A percentile compares a stretch with the other conserved stretches of the same genome.
phyloP scores from a whole-genome alignment of 169 alveolate species.

The Cryptosporidium sp. region DNA sequence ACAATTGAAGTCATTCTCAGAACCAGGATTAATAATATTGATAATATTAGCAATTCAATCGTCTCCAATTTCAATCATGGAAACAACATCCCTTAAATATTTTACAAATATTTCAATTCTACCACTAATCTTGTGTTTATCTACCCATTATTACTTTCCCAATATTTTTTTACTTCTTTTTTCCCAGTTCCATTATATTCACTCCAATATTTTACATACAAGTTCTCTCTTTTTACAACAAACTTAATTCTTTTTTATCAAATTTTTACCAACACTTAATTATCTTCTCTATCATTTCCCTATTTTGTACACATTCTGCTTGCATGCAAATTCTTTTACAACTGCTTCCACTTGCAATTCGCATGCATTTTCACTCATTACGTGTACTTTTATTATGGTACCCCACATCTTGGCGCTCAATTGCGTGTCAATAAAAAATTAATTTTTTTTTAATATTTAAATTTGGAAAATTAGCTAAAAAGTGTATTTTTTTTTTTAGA shows the following conservation, averaged over 20 bases:
- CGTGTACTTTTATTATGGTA: neutral
- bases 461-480: neutral
- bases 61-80: neutral
- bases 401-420: constrained; percentile 52
- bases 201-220: no score
- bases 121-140: neutral
- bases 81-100: neutral
- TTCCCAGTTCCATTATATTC: no score
- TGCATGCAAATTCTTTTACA: neutral
- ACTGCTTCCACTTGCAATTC: neutral
- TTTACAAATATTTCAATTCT: neutral
- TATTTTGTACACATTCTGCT: neutral
- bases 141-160: neutral
- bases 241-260: no score
- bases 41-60: neutral
- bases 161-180: neutral
- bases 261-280: neutral
- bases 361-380: neutral
- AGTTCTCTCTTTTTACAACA: neutral
- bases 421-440: constrained; percentile 32
- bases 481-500: neutral
- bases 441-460: neutral
- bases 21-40: constrained; percentile 6
- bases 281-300: neutral
- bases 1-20: constrained; percentile 61